Conservation (phyloP, 768 basidiomycete species). For the Kwoniella mangroviensis region DNA sequence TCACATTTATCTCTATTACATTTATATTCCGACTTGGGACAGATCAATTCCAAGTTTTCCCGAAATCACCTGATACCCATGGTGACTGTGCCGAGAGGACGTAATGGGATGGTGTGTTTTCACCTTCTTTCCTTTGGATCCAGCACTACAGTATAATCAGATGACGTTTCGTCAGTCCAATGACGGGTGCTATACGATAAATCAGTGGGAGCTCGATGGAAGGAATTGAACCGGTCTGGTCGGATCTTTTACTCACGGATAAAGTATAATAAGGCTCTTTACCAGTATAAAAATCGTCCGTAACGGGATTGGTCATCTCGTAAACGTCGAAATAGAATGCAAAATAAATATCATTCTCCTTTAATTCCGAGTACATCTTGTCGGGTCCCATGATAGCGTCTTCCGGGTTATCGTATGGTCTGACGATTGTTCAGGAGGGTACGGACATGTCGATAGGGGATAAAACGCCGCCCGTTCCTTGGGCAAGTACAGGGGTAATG, state of each 20-base stretch:
- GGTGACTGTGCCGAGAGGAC: neutral
- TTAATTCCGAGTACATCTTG: neutral
- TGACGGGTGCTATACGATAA: neutral
- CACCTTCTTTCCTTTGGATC: neutral
- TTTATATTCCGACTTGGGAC: neutral
- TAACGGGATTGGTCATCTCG: neutral
- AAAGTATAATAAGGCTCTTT: conserved; percentile 1
- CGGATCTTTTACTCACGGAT: neutral
- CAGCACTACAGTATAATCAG: neutral
- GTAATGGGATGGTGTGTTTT: neutral
- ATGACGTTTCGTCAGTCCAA: neutral
- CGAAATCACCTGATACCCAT: neutral
- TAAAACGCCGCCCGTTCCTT: neutral
- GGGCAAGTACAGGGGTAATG: neutral
- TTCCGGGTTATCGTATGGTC: neutral
- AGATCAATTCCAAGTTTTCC: neutral
- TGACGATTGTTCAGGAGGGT: neutral
- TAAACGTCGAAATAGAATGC: neutral
- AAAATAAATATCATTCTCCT: neutral
- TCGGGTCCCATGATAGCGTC: neutral
- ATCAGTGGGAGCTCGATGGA: too few species aligned
- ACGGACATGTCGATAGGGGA: neutral
- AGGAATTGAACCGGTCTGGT: too few species aligned
- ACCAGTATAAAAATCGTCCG: conserved; percentile 2
- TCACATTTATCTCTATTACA: conserved; percentile 9